Base-by-base conservation (phyloP, 2,329 filamentous ascomycete species). In the Xylaria sp. region DNA sequence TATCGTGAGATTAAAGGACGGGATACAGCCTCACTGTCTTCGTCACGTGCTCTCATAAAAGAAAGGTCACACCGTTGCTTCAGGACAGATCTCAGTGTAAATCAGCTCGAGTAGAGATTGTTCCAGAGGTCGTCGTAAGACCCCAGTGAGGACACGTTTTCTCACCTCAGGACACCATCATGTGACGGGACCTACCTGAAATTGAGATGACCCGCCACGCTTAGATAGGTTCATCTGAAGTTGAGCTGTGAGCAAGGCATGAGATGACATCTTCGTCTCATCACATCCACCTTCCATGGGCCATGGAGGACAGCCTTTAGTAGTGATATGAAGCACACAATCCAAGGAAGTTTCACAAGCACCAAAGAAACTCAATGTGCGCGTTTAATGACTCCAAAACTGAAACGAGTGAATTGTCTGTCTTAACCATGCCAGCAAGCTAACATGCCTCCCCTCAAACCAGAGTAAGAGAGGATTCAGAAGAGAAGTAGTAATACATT, bases 1-100 rank as follows among this genome's bases (percentile, higher is more conserved):
- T 66, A 57, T 66, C 43, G 31, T 61, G 57, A 66, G 56, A 66
- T 66, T 66, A 25, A 58, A 61, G 57, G 51, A 61, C 6, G 7
- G 25, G 7, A 39, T 54, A 65, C 63, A 66, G 63, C 63, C 63
- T 65, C 63, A 49, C 23, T 15, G 9, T 15, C 39, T 54, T 46
- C 28, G 56, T 66, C 56, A 60, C 56, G 48, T 66, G 56, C 20
- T 10, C 57, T 41, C 41, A 8, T 15, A 15, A 18, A 31, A n/a
- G n/a, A 51, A 48, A 12, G 15, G 51, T 31, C 39, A 56, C 64
- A 61, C 64, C 41, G 43, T 51, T 48, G 43, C 46, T 54, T 54
- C 36, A 52, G 48, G 43, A 49, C 46, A 25, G 18, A 23, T 49
- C n/a, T 49, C 20, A 49, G 9, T 31, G 25, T 28, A 13, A 36